A percentile compares a stretch with the other conserved stretches of the same genome.
Conservation (phyloP, 129 eudicot genomes). For the Oenanthe sinensis region DNA sequence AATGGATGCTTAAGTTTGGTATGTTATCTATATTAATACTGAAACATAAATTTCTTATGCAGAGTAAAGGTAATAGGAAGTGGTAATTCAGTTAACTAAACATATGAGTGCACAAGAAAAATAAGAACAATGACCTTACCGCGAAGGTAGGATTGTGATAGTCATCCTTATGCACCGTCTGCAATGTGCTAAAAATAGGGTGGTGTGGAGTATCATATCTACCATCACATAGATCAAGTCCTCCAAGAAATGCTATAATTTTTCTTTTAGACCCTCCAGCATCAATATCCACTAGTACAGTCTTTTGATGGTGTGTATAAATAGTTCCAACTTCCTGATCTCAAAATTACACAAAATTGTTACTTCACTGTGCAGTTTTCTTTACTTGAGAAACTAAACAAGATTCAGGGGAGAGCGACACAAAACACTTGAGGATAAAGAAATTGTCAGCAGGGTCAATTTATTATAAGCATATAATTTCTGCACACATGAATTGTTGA, state of each 20-base stretch:
- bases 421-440: too few species aligned
- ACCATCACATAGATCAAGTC: slow-evolving; percentile 97
- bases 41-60: neutral
- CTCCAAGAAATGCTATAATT: slow-evolving; percentile 78
- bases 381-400: neutral
- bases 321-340: slow-evolving; percentile 75
- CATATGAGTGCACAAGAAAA: slow-evolving; percentile 6
- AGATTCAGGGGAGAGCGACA: neutral
- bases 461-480: too few species aligned
- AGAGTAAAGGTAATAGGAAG: neutral
- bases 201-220: slow-evolving; percentile 96
- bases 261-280: slow-evolving; percentile 65
- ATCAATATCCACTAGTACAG: slow-evolving; percentile 89
- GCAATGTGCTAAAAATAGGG: slow-evolving; percentile 65
- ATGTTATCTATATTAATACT: too few species aligned
- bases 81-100: neutral
- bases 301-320: slow-evolving; percentile 95
- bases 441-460: neutral
- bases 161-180: slow-evolving; percentile 73
- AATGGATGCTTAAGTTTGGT: neutral
- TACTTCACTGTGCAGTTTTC: neutral
- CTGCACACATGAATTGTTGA: neutral
- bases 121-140: slow-evolving; percentile 34
- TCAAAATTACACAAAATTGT: neutral
- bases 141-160: slow-evolving; percentile 69